Evolutionary conservation across 768 basidiomycete genomes (phyloP), one percentile per base, ranked within the genome.

Genomic region (Mycena pura): DNA sequence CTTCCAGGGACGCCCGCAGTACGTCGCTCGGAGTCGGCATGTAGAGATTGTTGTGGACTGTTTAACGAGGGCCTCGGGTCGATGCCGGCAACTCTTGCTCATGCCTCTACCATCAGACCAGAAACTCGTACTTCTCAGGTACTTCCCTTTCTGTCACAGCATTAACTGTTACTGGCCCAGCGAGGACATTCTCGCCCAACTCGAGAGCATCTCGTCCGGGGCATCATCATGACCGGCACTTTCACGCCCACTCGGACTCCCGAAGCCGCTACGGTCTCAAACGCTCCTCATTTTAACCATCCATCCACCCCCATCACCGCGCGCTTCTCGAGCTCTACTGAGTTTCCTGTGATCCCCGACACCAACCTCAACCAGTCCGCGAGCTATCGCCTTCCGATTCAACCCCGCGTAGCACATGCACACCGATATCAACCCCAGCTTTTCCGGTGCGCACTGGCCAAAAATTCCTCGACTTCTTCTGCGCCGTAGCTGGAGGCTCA

Each of bases 1-100:
- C 78, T 74, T 95, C 91, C 47, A 99, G 76, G 4, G 91, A 92
- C 9, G 78, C 73, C 43, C 82, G 80, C 17, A 93, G 80, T 0
- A 70, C 75, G 17, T 78, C 72, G 21, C 74, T 70, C 17, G 85
- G 62, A 15, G 87, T 89, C 28, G 81, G 71, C 85, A 86, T 87
- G n/a, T n/a, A n/a, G n/a, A n/a, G n/a, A n/a, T n/a, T n/a, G n/a
- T n/a, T n/a, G n/a, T n/a, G n/a, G n/a, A n/a, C n/a, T n/a, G n/a
- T n/a, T n/a, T n/a, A n/a, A n/a, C n/a, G n/a, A n/a, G n/a, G n/a
- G n/a, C n/a, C n/a, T n/a, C n/a, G n/a, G n/a, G n/a, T n/a, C n/a
- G n/a, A n/a, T n/a, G n/a, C n/a, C n/a, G n/a, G n/a, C n/a, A n/a
- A n/a, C n/a, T n/a, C n/a, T n/a, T n/a, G n/a, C n/a, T n/a, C n/a